Evolutionary conservation across 2,329 filamentous ascomycete species (phyloP), one percentile per base, ranked within the genome.

Genomic region (Colletotrichum australisinense): DNA sequence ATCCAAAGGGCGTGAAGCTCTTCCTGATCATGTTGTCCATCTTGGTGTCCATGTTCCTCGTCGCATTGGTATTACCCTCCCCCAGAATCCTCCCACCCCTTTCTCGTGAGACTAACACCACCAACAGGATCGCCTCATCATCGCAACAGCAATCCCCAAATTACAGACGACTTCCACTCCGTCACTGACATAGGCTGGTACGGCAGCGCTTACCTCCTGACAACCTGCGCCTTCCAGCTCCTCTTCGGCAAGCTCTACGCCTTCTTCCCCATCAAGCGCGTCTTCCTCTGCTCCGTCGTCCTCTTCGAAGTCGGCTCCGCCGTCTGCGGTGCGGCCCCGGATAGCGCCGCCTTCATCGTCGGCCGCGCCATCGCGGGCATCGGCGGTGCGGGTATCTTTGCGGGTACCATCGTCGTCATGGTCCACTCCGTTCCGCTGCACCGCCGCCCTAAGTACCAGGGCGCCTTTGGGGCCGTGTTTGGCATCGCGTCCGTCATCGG

Each of bases 401-500:
- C 80, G 3, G 84, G 84, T 3, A 73, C 63, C 38, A 81, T 82
- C 57, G 78, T 83, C 42, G 70, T 78, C 49, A 73, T 79, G 38
- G 76, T 77, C 30, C 74, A 78, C 30, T 76, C 75, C 68, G 83
- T 83, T 12, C 84, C 82, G 28, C 79, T 84, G 24, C 79, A 83
- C 60, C 85, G 84, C 75, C 81, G 84, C 72, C 84, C 76, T 28
- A 76, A 76, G 56, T 76, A 76, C 46, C 73, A 71, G 19, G 68
- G 59, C 9, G 79, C 85, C 9, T 80, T 86, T 26, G 82, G 81
- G 9, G 82, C 80, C 35, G 83, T 86, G 53, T 86, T 83, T 63
- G 85, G 84, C 11, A 78, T 87, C 63, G 83, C 86, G 7, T 75
- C 74, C 2, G 72, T 79, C 19, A 71, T 75, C 3, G 79, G 78